Conservation (phyloP, 1,139 yeast genomes). For the Candida labiduridarum region DNA sequence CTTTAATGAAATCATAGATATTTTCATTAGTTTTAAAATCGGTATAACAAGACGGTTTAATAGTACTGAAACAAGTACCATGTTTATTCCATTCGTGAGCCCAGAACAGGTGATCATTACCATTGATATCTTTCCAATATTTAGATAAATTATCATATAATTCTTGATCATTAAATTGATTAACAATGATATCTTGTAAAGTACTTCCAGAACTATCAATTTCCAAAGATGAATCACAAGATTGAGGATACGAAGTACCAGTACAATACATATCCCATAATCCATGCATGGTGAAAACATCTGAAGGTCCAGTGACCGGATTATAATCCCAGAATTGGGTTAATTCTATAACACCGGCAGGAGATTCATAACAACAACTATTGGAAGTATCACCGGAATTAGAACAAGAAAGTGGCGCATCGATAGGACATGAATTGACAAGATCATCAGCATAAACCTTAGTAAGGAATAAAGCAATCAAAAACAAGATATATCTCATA, state of each 20-base stretch:
- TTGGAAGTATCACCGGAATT: slow-evolving; percentile 32
- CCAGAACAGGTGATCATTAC: slow-evolving; percentile 77
- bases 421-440: slow-evolving; percentile 54
- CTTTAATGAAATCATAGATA: slow-evolving; percentile 75
- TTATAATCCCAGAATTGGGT: slow-evolving; percentile 95
- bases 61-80: slow-evolving; percentile 86
- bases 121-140: slow-evolving; percentile 78
- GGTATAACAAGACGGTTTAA: slow-evolving; percentile 68
- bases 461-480: slow-evolving; percentile 8
- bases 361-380: slow-evolving; percentile 81
- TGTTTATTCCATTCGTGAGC: slow-evolving; percentile 92
- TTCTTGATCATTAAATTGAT: slow-evolving; percentile 48
- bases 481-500: slow-evolving; percentile 8
- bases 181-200: slow-evolving; percentile 54
- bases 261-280: slow-evolving; percentile 50
- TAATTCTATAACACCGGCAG: slow-evolving; percentile 74
- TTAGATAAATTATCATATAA: slow-evolving; percentile 58
- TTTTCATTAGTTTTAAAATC: slow-evolving; percentile 42
- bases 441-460: slow-evolving; percentile 7
- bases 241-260: slow-evolving; percentile 49
- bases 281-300: slow-evolving; percentile 71
- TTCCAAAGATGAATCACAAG: slow-evolving; percentile 68
- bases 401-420: slow-evolving; percentile 67
- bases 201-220: slow-evolving; percentile 32
- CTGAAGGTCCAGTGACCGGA: slow-evolving; percentile 83